Evolutionary conservation across 148 eudicot species (phyloP), one percentile per base, ranked within the genome.

Genomic region (Suaeda aralocaspica): DNA sequence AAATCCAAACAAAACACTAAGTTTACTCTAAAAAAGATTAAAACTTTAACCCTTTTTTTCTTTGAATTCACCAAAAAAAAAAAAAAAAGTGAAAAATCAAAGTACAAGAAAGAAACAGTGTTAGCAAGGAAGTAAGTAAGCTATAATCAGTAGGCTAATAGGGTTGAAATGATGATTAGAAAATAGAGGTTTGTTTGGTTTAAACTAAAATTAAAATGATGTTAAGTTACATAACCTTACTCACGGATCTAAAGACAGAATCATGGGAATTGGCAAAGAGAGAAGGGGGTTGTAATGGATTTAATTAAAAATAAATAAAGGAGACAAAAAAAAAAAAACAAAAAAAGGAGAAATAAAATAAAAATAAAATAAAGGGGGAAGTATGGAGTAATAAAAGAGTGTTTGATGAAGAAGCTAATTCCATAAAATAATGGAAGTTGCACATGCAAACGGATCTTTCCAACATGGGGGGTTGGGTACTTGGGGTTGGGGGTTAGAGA

Each of bases 371-470:
- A 50, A 63, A 31, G 18, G 34, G 22, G 30, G 59, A 52, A 11
- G 31, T 36, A 26, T 69, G n/a, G 29, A 22, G 9, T 21, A 44
- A 41, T 59, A 25, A 52, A 46, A 42, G n/a, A 59, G 64, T 31
- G 65, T 42, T 2, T 56, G 64, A 71, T 67, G 58, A 46, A 48
- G 66, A 28, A 34, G 52, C 19, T 15, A 59, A 28, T 50, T 8
- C 8, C 18, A 62, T 62, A 51, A 45, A 75, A 70, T 51, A 60
- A 45, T 30, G 44, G 28, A 41, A 48, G 16, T 31, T 22, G 79
- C 74, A 76, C 79, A 70, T 76, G 74, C 63, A 76, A 70, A 76
- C 21, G 74, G 79, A 76, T 70, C 79, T 70, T 70, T 76, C 57
- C 46, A 70, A 70, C 70, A 70, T 76, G 79, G 58, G 74, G 50